phyloP scores from a whole-genome alignment of 805 yeast species.

The Saturnispora gosingensis region DNA sequence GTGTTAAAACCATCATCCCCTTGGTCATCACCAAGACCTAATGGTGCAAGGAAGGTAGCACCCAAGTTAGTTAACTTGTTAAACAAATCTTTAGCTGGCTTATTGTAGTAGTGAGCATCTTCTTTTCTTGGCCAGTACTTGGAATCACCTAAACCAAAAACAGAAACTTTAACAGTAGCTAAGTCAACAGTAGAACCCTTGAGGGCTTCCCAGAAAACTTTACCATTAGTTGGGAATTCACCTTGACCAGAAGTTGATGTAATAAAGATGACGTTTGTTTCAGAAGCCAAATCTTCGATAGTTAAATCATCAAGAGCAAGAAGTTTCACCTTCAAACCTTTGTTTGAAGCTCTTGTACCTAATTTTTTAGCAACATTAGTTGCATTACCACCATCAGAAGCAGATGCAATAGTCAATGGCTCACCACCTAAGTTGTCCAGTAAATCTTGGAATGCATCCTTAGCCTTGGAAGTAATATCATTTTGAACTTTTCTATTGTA shows the following conservation, averaged over 20 bases:
- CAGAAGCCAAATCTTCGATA: constrained; percentile 63
- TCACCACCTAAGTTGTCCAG: constrained; percentile 89
- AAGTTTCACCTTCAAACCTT: constrained; percentile 63
- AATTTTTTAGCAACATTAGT: constrained; percentile 72
- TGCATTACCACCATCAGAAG: constrained; percentile 90
- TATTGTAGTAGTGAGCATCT: constrained; percentile 88
- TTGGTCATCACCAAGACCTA: constrained; percentile 94
- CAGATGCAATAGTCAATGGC: constrained; percentile 76
- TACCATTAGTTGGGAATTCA: constrained; percentile 78
- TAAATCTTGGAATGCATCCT: constrained; percentile 65
- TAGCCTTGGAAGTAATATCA: constrained; percentile 45
- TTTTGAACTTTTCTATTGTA: constrained; percentile 52
- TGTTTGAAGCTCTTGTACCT: constrained; percentile 66
- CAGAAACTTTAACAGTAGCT: constrained; percentile 45
- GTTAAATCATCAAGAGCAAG: constrained; percentile 64
- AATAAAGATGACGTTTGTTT: constrained; percentile 58
- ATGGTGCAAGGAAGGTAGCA: constrained; percentile 59
- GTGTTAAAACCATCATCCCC: constrained; percentile 94
- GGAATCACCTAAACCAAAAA: constrained; percentile 74
- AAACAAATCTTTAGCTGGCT: constrained; percentile 71
- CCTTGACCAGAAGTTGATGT: constrained; percentile 82
- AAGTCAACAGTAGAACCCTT: constrained; percentile 62
- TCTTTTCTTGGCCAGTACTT: constrained; percentile 96
- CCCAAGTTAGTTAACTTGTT: constrained; percentile 61
- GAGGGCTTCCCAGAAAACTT: constrained; percentile 63